Conservation (phyloP, 129 eudicot genomes). For the Escallonia rubra region DNA sequence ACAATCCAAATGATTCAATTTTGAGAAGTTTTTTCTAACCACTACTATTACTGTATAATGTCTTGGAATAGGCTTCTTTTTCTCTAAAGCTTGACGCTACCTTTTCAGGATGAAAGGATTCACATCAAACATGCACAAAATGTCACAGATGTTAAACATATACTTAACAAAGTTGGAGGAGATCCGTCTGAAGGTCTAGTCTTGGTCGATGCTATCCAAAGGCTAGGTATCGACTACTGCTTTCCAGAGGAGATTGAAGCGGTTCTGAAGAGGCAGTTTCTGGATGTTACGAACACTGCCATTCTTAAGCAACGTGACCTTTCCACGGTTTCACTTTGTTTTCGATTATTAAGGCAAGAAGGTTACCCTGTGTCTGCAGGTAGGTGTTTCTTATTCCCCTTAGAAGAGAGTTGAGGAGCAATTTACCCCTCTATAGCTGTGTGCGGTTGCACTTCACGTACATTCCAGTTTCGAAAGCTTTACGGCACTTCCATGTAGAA, state of each 20-base stretch:
- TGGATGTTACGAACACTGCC: not conserved
- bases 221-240: slow-evolving; percentile 11
- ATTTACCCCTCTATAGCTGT: too few species aligned
- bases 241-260: slow-evolving; percentile 7
- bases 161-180: not conserved
- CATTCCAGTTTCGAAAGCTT: too few species aligned
- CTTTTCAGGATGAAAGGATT: not conserved
- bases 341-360: slow-evolving; percentile 23
- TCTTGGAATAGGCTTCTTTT: not conserved
- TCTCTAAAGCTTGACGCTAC: not conserved
- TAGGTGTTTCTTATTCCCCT: not conserved
- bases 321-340: slow-evolving; percentile 13
- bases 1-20: not conserved
- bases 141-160: not conserved
- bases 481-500: too few species aligned
- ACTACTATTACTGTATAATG: not conserved
- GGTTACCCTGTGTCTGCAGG: slow-evolving; percentile 15
- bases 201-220: slow-evolving; percentile 13
- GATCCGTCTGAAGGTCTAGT: slow-evolving; percentile 4
- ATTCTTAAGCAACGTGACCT: not conserved
- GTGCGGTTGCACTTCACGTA: too few species aligned
- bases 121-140: not conserved
- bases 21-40: not conserved
- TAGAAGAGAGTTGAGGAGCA: too few species aligned
- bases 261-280: not conserved